phyloP scores from a whole-genome alignment of 1,139 yeast genomes.

The Sugiyamaella pinicola region DNA sequence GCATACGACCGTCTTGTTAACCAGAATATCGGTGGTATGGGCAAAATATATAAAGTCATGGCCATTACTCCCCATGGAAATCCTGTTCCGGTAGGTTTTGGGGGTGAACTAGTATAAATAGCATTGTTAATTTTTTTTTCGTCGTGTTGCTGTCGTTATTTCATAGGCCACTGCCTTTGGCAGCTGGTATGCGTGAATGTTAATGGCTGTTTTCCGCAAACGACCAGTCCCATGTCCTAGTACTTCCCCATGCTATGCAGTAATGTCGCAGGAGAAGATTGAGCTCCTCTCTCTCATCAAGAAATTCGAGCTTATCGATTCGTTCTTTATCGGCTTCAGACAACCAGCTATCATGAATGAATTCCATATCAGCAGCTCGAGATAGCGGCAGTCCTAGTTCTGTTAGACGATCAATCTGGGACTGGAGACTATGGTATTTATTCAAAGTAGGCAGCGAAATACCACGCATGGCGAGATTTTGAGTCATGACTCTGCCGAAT shows the following conservation, averaged over 20 bases:
- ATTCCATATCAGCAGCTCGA: slow-evolving; percentile 59
- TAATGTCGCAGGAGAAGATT: slow-evolving; percentile 75
- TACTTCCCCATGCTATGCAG: slow-evolving; percentile 52
- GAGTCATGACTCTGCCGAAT: slow-evolving; percentile 82
- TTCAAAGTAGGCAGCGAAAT: slow-evolving; percentile 67
- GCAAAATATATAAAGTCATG: slow-evolving; percentile 72
- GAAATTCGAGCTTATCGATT: slow-evolving; percentile 65
- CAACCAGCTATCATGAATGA: slow-evolving; percentile 62
- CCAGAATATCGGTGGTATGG: slow-evolving; percentile 68
- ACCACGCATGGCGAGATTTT: slow-evolving; percentile 69
- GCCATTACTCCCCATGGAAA: slow-evolving; percentile 58
- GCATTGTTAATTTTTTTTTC: neutral
- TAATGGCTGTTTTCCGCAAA: slow-evolving; percentile 9
- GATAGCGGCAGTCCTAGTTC: slow-evolving; percentile 35
- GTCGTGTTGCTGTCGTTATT: neutral
- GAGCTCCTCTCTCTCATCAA: slow-evolving; percentile 91
- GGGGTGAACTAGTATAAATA: slow-evolving; percentile 37
- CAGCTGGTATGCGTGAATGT: neutral
- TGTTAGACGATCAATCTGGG: slow-evolving; percentile 47
- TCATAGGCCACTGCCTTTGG: neutral
- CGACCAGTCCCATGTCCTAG: slow-evolving; percentile 7
- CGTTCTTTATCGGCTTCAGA: slow-evolving; percentile 51
- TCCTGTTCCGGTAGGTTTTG: slow-evolving; percentile 49
- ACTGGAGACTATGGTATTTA: slow-evolving; percentile 52
- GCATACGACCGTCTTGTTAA: slow-evolving; percentile 69